phyloP scores from a whole-genome alignment of 2,329 filamentous ascomycete genomes.

The Parastagonospora avenae region DNA sequence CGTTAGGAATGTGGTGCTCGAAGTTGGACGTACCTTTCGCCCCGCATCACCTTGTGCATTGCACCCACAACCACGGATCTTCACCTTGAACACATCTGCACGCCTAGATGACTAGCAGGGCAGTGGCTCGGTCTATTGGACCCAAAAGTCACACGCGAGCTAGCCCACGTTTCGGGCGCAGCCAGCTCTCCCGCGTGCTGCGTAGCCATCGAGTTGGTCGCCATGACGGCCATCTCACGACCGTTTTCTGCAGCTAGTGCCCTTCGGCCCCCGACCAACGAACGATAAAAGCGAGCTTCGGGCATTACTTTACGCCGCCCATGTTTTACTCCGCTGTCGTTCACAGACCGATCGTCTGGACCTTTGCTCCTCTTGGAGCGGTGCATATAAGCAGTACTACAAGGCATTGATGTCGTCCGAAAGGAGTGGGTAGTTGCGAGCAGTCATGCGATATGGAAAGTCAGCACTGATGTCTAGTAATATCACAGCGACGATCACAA shows the following conservation, averaged over 20 bases:
- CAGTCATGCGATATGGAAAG: no score
- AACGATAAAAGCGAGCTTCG: constrained; percentile 5
- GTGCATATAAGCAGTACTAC: no score
- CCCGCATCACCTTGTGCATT: neutral
- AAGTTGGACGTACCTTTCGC: neutral
- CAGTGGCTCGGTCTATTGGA: no score
- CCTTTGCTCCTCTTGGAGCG: neutral
- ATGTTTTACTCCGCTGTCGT: neutral
- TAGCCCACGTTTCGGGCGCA: constrained; percentile 11
- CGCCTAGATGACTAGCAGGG: no score
- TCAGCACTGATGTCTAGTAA: no score
- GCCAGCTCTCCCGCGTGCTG: constrained; percentile 10
- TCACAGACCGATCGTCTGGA: neutral
- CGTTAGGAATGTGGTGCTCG: no score
- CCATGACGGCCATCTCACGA: neutral
- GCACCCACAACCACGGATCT: neutral
- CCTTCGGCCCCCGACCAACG: constrained; percentile 30
- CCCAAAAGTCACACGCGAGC: neutral
- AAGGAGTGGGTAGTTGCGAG: no score
- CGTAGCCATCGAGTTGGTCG: constrained; percentile 3
- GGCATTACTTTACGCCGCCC: neutral
- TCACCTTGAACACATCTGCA: neutral
- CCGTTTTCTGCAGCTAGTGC: constrained; percentile 17
- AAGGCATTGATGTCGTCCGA: no score
- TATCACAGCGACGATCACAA: no score